Percentiles rank a stretch among this genome's conserved stretches.
Conservation (phyloP, 225 moss, liverwort and hornwort species). For the Pseudoscleropodium purum region DNA sequence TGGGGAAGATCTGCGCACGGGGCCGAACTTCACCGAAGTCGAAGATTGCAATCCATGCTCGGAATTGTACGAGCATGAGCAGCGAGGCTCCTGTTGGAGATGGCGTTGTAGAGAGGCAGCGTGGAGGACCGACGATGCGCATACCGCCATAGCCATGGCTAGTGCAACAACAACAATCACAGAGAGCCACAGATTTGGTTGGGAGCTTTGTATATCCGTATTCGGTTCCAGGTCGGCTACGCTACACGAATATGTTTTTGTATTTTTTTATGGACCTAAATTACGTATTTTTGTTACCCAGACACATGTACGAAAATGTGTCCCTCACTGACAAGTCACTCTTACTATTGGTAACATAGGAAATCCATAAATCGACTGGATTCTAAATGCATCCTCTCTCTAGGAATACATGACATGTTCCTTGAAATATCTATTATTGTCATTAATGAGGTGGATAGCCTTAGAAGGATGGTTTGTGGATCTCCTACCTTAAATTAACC, state of each 20-base stretch:
- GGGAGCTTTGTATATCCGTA: background rate
- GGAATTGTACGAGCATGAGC: background rate
- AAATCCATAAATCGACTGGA: too few species aligned
- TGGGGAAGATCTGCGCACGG: background rate
- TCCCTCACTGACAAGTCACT: too few species aligned
- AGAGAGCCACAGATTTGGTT: background rate
- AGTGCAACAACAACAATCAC: background rate
- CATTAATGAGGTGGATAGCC: too few species aligned
- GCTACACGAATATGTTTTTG: background rate
- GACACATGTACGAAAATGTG: too few species aligned
- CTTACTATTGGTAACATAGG: too few species aligned
- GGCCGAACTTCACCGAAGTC: background rate
- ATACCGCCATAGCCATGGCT: slow-evolving; percentile 11
- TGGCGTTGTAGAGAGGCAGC: background rate
- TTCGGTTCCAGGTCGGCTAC: background rate
- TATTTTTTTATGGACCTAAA: background rate
- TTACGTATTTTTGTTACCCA: background rate
- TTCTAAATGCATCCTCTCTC: too few species aligned
- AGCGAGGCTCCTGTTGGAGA: background rate
- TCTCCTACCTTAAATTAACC: too few species aligned
- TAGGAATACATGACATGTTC: too few species aligned
- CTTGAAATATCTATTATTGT: too few species aligned
- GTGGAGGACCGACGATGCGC: background rate
- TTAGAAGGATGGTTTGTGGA: too few species aligned
- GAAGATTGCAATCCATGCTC: background rate